phyloP scores from a whole-genome alignment of 345 rosid species.

The Hibiscus mutabilis region DNA sequence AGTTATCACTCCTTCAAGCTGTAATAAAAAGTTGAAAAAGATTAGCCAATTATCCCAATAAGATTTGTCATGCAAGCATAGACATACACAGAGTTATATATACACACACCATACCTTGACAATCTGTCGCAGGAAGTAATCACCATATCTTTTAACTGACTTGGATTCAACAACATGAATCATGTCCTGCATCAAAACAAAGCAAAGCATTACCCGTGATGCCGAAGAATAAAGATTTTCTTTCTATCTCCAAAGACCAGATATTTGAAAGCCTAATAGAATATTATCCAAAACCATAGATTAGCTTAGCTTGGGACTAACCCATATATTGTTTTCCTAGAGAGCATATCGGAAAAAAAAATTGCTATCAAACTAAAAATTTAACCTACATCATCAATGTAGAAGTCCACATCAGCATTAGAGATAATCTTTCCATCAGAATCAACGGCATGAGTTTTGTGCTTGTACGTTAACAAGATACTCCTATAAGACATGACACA shows the following conservation, averaged over 20 bases:
- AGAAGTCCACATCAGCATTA: conserved; percentile 92
- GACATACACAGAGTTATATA: not conserved
- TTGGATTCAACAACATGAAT: conserved; percentile 71
- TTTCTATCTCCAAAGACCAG: not conserved
- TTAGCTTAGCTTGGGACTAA: not conserved
- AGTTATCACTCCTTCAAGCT: conserved; percentile 88
- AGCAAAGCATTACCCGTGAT: not conserved
- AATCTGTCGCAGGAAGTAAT: conserved; percentile 89
- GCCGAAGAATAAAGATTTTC: not conserved
- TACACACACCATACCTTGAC: conserved; percentile 49
- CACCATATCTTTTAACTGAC: conserved; percentile 67
- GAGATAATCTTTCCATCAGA: conserved; percentile 67
- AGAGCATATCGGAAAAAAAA: not conserved
- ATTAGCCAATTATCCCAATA: not conserved
- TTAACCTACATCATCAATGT: conserved; percentile 61
- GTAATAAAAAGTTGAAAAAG: conserved; percentile 1
- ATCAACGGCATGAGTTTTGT: conserved; percentile 92
- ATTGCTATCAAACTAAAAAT: not conserved
- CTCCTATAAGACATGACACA: conserved; percentile 42
- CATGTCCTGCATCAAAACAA: conserved; percentile 60
- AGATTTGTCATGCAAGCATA: not conserved
- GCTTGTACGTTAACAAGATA: conserved; percentile 90
- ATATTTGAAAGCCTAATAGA: not conserved
- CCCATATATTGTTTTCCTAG: not conserved
- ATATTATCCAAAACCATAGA: too few species aligned